Evolutionary conservation across 768 basidiomycete species (phyloP), one percentile per base, ranked within the genome.

Genomic region (Tylopilus vinaceipallidus): DNA sequence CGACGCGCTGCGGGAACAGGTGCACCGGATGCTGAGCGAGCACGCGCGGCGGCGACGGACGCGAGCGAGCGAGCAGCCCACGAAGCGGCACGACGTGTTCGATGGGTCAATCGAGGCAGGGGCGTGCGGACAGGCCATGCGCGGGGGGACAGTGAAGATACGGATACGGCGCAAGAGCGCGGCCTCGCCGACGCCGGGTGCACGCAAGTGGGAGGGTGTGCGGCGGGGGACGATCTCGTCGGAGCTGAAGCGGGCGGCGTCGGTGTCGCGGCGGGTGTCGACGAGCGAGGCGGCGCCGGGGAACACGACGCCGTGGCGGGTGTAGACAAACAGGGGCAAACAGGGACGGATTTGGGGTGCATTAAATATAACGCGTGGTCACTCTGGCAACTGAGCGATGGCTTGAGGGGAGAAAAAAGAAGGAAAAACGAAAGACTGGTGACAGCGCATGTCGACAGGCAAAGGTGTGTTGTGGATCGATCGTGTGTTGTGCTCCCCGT

Each of bases 221-320:
- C 29, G 46, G 26, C 64, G 64, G 16, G 41, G 52, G 1, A 68
- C 65, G 42, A 58, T 66, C 12, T 66, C 66, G 27, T 65, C 67
- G 0, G 64, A 67, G 50, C 22, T 67, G 51, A 68, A 64, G 45
- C 52, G 65, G 38, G 57, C 61, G 10, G 63, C 61, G 40, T 65
- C 55, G 34, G 14, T 67, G 37, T 58, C 54, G 12, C 60, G 66
- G 16, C 66, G 65, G 22, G 52, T 47, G 45, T 61, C 56, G 47
- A 37, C 61, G 58, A 35, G 36, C 29, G 45, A 35, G 52, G 37
- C 30, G 39, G 13, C 37, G 16, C 13, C 30, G n/a, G n/a, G n/a
- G n/a, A n/a, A n/a, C n/a, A n/a, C n/a, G n/a, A n/a, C n/a, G n/a
- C n/a, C n/a, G 9, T 67, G 64, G 64, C 58, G 64, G 16, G 47